Evolutionary conservation across 768 basidiomycete genomes (phyloP), one percentile per base, ranked within the genome.

Genomic region (Obba rivulosa): DNA sequence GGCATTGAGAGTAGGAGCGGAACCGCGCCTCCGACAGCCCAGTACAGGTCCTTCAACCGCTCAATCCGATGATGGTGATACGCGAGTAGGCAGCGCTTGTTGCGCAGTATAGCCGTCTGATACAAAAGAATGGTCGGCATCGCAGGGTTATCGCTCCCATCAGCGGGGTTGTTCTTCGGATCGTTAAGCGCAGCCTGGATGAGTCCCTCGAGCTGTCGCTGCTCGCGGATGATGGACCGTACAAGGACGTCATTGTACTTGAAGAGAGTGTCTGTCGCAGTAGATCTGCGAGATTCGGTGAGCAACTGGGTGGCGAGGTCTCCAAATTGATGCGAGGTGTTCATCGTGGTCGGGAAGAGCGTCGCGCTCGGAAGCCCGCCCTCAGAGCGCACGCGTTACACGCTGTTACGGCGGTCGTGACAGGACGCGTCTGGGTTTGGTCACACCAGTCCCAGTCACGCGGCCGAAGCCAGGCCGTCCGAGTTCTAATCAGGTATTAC

Each of bases 41-140:
- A 98, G 69, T 91, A 96, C 72, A 89, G 76, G 60, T 92, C 85
- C 49, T 83, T 79, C 45, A 98, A 78, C 45, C 83, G 81, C 62
- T 91, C 86, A 34, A 91, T 67, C 47, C 95, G 79, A 69, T 93
- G 91, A 21, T 79, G 70, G 66, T 97, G 92, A 67, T 98, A 99
- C 0, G 92, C 92, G 39, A 97, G 79, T 3, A 98, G 76, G 63
- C 91, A 92, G n/a, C 96, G 86, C 65, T 95, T 96, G 74, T 98
- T 96, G 53, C 93, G 81, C 35, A 84, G 74, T 57, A 95, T 86
- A 34, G 90, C 83, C 8, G 94, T 89, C 66, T 95, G 91, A 62
- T 88, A 83, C 60, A 97, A 80, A 57, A 91, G 78, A 52, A 94
- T 70, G 17, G 83, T 78, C 17, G 74, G 72, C 18, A 75, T 66